A percentile compares a stretch with the other conserved stretches of the same genome.
Conservation (phyloP, 2,329 filamentous ascomycete species). For the Apiospora sp. region DNA sequence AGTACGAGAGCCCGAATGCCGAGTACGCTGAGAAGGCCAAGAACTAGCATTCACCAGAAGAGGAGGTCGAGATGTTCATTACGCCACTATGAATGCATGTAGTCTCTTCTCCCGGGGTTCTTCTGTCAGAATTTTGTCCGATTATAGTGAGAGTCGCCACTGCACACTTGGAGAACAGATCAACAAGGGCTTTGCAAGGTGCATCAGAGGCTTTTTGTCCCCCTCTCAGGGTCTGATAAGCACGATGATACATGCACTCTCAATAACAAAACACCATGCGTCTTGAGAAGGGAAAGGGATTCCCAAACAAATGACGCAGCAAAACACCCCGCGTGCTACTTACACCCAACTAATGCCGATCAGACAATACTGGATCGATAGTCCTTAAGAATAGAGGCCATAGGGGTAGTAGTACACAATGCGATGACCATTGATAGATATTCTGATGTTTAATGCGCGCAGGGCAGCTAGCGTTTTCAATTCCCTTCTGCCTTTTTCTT, state of each 20-base stretch:
- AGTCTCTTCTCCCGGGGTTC: neutral
- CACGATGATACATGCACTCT: neutral
- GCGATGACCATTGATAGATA: conserved; percentile 5
- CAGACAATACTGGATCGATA: conserved; percentile 11
- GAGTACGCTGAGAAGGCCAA: conserved; percentile 76
- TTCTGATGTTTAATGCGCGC: too few species aligned
- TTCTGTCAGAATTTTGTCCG: neutral
- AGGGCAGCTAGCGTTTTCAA: neutral
- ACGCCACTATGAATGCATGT: neutral
- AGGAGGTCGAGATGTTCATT: too few species aligned
- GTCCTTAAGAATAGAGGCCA: conserved; percentile 1
- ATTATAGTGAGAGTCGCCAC: neutral
- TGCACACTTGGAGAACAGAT: neutral
- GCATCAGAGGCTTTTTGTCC: neutral
- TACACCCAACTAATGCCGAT: conserved; percentile 8
- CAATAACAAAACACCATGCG: neutral
- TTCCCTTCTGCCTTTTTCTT: neutral
- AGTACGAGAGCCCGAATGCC: conserved; percentile 76
- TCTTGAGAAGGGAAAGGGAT: neutral
- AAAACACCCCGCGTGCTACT: neutral
- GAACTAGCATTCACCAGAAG: conserved; percentile 33
- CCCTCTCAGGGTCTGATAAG: neutral
- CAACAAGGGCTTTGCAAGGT: neutral
- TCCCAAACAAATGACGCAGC: neutral
- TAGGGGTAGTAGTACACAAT: conserved; percentile 13